These are phyloP conservation scores for Shiraia bambusicola DNA, from an alignment of 2,329 filamentous ascomycete species.

Conservation along the genomic window DNA sequence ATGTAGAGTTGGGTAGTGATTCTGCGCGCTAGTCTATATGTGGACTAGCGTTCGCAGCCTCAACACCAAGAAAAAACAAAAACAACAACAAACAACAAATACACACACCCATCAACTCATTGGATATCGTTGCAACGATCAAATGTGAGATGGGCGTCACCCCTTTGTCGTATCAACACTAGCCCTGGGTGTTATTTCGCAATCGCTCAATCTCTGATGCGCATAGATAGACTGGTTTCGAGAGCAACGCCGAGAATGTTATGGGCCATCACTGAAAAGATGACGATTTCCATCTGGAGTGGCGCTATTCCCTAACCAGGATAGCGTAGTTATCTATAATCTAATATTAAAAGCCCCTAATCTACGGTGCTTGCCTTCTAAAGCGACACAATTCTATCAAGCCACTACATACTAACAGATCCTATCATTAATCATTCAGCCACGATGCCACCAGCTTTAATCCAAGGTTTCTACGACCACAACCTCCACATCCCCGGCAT, in stretches of 20 bases:
- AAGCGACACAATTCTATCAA: slow-evolving; percentile 3
- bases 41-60: too few species aligned
- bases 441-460: too few species aligned
- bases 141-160: too few species aligned
- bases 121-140: too few species aligned
- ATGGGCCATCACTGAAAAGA: neutral
- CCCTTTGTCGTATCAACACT: too few species aligned
- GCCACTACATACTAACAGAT: neutral
- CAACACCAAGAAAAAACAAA: too few species aligned
- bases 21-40: too few species aligned
- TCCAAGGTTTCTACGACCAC: too few species aligned
- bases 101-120: too few species aligned
- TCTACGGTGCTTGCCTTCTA: slow-evolving; percentile 1
- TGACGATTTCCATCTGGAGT: neutral
- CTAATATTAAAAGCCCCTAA: slow-evolving; percentile 1
- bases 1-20: too few species aligned
- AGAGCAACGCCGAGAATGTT: neutral
- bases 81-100: too few species aligned
- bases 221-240: neutral
- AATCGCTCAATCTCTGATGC: neutral
- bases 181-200: neutral
- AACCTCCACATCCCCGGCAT: neutral
- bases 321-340: neutral
- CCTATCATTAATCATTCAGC: neutral
- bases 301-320: neutral